Conservation (phyloP, 1,284 basidiomycete genomes). For the Sutorius eximius region DNA sequence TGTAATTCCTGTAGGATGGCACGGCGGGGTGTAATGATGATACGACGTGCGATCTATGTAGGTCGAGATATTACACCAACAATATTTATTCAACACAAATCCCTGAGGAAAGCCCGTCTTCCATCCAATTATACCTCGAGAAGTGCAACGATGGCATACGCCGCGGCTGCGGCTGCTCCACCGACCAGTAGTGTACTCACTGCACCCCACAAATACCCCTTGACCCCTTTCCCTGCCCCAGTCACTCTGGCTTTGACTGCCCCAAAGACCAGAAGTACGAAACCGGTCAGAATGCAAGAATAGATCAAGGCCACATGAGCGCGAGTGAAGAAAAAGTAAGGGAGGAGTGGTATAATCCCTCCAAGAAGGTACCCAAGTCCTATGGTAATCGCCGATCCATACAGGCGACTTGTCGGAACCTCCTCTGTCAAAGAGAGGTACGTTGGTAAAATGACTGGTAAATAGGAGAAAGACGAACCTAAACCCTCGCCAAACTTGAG, state of each 20-base stretch:
- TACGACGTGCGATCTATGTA: constrained; percentile 1
- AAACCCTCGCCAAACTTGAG: constrained; percentile 91
- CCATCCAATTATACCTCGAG: constrained; percentile 49
- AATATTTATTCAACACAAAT: not conserved
- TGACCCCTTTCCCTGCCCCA: constrained; percentile 63
- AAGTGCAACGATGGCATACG: constrained; percentile 81
- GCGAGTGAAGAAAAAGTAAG: constrained; percentile 82
- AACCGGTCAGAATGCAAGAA: constrained; percentile 75
- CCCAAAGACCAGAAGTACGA: constrained; percentile 88
- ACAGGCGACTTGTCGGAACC: constrained; percentile 65
- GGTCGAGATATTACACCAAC: not conserved
- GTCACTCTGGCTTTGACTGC: constrained; percentile 88
- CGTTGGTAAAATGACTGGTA: not conserved
- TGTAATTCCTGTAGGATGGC: not conserved
- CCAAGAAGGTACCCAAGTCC: constrained; percentile 86
- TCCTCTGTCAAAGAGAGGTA: constrained; percentile 58
- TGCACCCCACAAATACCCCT: constrained; percentile 80
- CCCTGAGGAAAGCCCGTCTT: not conserved
- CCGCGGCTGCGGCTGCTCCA: constrained; percentile 85
- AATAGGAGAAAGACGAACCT: constrained; percentile 47
- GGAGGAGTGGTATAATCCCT: constrained; percentile 84
- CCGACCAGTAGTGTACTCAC: constrained; percentile 88
- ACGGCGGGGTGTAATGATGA: constrained; percentile 1
- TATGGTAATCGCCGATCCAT: constrained; percentile 90
- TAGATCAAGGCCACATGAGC: constrained; percentile 71